These are phyloP conservation scores for Nannochloropsis salina DNA, from an alignment of 108 stramenopile species.

Conservation along the genomic window DNA sequence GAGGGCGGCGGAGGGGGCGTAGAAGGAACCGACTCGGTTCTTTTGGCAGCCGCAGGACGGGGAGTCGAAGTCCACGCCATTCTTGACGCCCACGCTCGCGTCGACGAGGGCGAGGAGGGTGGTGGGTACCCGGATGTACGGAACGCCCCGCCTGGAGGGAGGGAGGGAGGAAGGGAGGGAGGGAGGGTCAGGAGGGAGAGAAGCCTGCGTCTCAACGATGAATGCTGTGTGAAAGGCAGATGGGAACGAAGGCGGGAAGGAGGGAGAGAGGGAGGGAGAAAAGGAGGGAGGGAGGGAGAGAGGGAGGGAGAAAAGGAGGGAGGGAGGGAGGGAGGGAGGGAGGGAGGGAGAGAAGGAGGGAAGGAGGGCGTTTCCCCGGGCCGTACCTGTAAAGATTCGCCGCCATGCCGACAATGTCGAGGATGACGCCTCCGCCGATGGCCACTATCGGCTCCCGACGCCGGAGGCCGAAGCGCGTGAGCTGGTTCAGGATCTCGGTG, in stretches of 20 bases:
- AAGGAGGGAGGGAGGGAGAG: not conserved
- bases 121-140: constrained; percentile 62
- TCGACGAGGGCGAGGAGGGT: constrained; percentile 91
- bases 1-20: constrained; percentile 71
- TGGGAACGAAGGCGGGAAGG: not conserved
- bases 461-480: constrained; percentile 57
- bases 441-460: constrained; percentile 87
- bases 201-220: too few relatives aligned
- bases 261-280: not conserved
- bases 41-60: constrained; percentile 79
- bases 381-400: constrained; percentile 68
- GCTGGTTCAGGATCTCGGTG: constrained; percentile 42
- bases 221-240: too few relatives aligned
- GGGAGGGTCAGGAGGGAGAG: not conserved
- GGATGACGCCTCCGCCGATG: constrained; percentile 84
- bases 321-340: not conserved
- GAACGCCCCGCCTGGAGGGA: constrained; percentile 37
- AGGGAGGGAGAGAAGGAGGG: not conserved
- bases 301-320: not conserved
- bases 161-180: not conserved
- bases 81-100: constrained; percentile 93
- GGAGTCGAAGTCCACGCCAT: constrained; percentile 84
- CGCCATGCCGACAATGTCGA: constrained; percentile 90
- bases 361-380: too few relatives aligned
- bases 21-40: constrained; percentile 89